Evolutionary conservation across 2,329 filamentous ascomycete species (phyloP).

Genomic region (Onygena corvina): DNA sequence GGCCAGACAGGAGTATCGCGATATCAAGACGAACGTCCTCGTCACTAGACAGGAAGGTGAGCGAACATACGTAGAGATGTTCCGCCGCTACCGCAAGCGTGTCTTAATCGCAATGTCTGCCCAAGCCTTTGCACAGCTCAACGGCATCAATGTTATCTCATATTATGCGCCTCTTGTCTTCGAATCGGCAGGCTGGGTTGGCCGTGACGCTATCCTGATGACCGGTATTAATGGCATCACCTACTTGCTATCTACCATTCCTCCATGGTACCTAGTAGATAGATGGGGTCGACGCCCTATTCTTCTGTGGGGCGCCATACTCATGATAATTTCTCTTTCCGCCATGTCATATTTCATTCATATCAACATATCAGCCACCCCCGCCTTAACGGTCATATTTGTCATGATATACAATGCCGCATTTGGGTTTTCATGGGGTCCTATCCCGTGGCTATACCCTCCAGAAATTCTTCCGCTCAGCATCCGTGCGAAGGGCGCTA

Average conservation of each 20-base stretch:
- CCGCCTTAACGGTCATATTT: conserved; percentile 75
- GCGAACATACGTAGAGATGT: conserved; percentile 86
- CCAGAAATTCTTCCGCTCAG: conserved; percentile 96
- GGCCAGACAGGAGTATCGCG: conserved; percentile 88
- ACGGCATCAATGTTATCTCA: conserved; percentile 98
- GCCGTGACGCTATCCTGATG: conserved; percentile 86
- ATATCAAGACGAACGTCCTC: conserved; percentile 97
- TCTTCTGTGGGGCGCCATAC: conserved; percentile 73
- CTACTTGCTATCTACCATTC: conserved; percentile 83
- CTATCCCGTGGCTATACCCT: conserved; percentile 95
- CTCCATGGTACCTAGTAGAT: conserved; percentile 95
- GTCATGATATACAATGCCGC: conserved; percentile 98
- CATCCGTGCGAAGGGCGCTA: conserved; percentile 93
- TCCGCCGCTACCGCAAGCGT: conserved; percentile 76
- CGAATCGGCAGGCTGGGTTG: conserved; percentile 89
- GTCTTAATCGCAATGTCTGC: conserved; percentile 99
- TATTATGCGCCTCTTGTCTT: conserved; percentile 97
- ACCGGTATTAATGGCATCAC: conserved; percentile 90
- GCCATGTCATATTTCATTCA: conserved; percentile 92
- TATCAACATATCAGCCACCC: conserved; percentile 65
- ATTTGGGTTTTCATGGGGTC: conserved; percentile 95
- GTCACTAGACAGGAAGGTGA: conserved; percentile 91
- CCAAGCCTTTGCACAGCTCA: conserved; percentile 86
- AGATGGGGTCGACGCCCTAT: conserved; percentile 81
- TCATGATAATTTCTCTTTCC: conserved; percentile 80